A percentile compares a stretch with the other conserved stretches of the same genome.
Conservation (phyloP, 2,329 filamentous ascomycete species). For the Trichoderma harzianum region DNA sequence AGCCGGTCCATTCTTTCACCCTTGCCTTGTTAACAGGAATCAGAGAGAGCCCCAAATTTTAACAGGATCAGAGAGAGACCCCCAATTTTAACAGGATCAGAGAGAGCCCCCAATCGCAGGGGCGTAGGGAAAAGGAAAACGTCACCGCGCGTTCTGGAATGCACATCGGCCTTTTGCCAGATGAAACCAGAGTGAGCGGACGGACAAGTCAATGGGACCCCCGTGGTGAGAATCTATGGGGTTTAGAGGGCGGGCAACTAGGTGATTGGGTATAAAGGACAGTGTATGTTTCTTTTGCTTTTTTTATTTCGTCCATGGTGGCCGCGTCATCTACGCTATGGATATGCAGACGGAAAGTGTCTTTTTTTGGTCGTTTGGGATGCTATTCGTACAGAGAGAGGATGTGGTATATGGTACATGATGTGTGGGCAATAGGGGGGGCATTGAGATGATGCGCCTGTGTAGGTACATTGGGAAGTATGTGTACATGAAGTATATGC, state of each 20-base stretch:
- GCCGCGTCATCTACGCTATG: constrained; percentile 8
- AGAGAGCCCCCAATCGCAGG: too few species aligned
- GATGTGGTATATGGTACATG: neutral
- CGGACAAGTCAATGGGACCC: neutral
- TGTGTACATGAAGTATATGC: neutral
- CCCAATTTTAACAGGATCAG: too few species aligned
- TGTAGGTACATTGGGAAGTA: neutral
- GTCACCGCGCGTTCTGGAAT: neutral
- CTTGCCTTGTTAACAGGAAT: neutral
- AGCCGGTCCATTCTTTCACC: neutral
- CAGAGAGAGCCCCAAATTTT: too few species aligned
- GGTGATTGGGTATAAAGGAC: neutral
- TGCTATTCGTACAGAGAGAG: neutral
- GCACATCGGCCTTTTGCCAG: neutral
- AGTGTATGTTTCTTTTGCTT: neutral
- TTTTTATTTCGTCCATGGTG: neutral
- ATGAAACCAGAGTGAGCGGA: neutral
- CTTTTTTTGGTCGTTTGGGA: neutral
- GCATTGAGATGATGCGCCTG: neutral
- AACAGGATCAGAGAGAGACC: too few species aligned
- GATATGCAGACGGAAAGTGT: neutral
- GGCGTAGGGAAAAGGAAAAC: neutral
- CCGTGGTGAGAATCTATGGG: neutral
- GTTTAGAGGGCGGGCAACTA: neutral
- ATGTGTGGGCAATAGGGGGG: neutral